Base-by-base conservation (phyloP, 768 basidiomycete species). In the Kwoniella bestiolae region DNA sequence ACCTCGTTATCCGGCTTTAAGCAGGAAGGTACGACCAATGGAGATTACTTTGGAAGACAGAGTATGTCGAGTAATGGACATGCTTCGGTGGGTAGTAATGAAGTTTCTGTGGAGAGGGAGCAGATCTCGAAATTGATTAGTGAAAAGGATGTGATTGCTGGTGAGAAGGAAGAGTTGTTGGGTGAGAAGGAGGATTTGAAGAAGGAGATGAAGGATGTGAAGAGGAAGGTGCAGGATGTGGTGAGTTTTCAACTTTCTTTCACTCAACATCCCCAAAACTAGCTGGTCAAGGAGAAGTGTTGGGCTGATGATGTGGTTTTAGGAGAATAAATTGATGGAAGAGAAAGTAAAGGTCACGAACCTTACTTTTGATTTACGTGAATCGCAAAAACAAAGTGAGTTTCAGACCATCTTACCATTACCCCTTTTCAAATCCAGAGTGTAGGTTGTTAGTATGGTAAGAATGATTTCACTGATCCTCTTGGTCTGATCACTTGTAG, bases 151-250 rank as follows among this genome's bases (percentile, higher is more conserved):
- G 9, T 49, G 31, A 35, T 62, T 4, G 28, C 91, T 56, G 92
- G 94, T 70, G 86, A 84, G n/a, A 79, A 83, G 31, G 92, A 95
- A 66, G 94, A 94, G 75, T 84, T 85, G 26, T 14, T 44, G 9
- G 87, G 88, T 69, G 66, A 73, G 16, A 67, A 63, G 31, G 70
- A 63, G 9, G 46, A 60, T 50, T 26, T 76, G 53, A 65, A 58
- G 28, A 74, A 71, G 67, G 74, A 77, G 51, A 60, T 70, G 35
- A 66, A 47, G 34, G 58, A 46, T 38, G 67, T 72, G 25, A 65
- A 61, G 29, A 53, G 45, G 56, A 85, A 85, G 74, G 85, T 91
- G 11, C 82, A 87, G 32, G 85, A 88, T 69, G 88, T 86, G 5
- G 73, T 74, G 59, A 66, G 73, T 60, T 23, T 18, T 5, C 18